Conservation (phyloP, 1,284 basidiomycete species). For the Tilletia caries region DNA sequence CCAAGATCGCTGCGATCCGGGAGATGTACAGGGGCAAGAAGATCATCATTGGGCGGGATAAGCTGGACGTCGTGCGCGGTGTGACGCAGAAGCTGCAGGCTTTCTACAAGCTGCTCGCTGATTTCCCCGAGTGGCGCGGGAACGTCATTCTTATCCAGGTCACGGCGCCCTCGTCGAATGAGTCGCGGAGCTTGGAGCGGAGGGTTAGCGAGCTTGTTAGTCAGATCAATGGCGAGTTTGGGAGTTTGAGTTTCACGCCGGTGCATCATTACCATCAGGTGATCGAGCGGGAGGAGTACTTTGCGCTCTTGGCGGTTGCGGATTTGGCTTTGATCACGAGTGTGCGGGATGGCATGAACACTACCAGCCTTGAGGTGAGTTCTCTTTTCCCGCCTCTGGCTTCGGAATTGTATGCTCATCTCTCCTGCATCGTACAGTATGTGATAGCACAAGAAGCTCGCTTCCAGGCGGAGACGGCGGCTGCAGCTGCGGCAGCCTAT, state of each 20-base stretch:
- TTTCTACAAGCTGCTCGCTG: slow-evolving; percentile 87
- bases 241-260: slow-evolving; percentile 89
- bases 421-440: too few species aligned
- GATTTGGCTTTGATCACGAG: slow-evolving; percentile 95
- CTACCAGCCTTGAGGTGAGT: slow-evolving; percentile 76
- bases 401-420: too few species aligned
- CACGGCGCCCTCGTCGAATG: slow-evolving; percentile 88
- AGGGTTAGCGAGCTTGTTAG: slow-evolving; percentile 91
- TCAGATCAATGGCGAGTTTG: slow-evolving; percentile 95
- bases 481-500: background rate
- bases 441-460: slow-evolving; percentile 13
- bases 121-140: slow-evolving; percentile 93
- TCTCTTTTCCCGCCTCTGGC: slow-evolving; percentile 18
- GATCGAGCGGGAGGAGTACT: slow-evolving; percentile 91
- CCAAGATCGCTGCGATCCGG: slow-evolving; percentile 80
- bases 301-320: slow-evolving; percentile 88
- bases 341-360: slow-evolving; percentile 97
- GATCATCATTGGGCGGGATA: slow-evolving; percentile 98
- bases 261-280: slow-evolving; percentile 99
- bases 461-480: slow-evolving; percentile 4
- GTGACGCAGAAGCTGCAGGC: slow-evolving; percentile 95
- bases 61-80: slow-evolving; percentile 96
- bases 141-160: slow-evolving; percentile 74
- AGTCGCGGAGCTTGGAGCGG: slow-evolving; percentile 88
- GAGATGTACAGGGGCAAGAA: slow-evolving; percentile 92